Percentiles rank a stretch among this genome's conserved stretches.
These are phyloP conservation scores for Salix koriyanagi DNA, from an alignment of 345 rosid genomes.

Conservation along the genomic window DNA sequence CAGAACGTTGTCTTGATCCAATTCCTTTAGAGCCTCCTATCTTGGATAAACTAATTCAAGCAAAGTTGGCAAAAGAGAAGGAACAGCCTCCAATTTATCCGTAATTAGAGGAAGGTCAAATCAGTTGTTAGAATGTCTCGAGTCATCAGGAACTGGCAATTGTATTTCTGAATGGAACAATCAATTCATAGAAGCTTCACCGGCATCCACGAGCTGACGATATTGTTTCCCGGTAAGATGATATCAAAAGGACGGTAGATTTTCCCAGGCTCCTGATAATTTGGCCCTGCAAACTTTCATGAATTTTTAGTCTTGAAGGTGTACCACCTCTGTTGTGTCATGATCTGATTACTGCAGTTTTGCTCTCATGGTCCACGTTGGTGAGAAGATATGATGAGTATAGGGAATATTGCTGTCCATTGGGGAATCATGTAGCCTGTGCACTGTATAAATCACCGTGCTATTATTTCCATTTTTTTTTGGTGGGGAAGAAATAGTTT, in stretches of 20 bases:
- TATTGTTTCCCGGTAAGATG: not conserved
- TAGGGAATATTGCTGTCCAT: not conserved
- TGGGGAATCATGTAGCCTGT: not conserved
- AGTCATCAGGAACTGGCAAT: not conserved
- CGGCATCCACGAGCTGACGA: not conserved
- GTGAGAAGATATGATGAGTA: not conserved
- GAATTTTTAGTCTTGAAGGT: not conserved
- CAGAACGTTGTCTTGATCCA: constrained; percentile 92
- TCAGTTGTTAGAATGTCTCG: not conserved
- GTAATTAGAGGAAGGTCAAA: not conserved
- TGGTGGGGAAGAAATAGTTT: not conserved
- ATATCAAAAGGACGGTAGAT: not conserved
- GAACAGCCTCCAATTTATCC: constrained; percentile 31
- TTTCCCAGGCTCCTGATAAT: not conserved
- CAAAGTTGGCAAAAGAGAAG: constrained; percentile 60
- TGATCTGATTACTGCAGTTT: not conserved
- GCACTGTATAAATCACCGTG: not conserved
- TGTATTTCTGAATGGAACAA: not conserved
- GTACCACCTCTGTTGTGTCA: not conserved
- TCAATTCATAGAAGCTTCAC: not conserved
- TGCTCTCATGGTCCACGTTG: not conserved
- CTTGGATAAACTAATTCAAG: constrained; percentile 88
- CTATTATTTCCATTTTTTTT: not conserved
- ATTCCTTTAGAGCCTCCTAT: constrained; percentile 87
- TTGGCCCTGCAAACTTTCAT: not conserved